Percentiles rank a stretch among this genome's conserved stretches.
These are phyloP conservation scores for Cyberlindnera misumaiensis DNA, from an alignment of 805 yeast species.

Conservation along the genomic window DNA sequence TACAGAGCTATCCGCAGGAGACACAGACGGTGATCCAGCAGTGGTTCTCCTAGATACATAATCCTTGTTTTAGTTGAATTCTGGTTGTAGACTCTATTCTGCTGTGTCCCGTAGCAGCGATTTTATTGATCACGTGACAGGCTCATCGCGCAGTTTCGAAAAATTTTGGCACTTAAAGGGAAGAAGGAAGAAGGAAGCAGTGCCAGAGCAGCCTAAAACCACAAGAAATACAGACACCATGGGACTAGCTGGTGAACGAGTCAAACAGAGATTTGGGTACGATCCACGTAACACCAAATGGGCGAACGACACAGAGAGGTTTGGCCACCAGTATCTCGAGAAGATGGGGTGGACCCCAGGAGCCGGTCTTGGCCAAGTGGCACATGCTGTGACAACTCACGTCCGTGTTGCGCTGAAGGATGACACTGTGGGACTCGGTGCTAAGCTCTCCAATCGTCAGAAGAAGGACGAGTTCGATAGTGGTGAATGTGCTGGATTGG, in stretches of 20 bases:
- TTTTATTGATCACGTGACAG: background rate
- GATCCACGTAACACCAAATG: slow-evolving; percentile 94
- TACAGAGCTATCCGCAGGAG: slow-evolving; percentile 57
- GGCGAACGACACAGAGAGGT: slow-evolving; percentile 79
- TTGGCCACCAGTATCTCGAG: slow-evolving; percentile 81
- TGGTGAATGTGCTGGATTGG: slow-evolving; percentile 86
- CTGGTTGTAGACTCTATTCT: background rate
- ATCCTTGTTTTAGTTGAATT: background rate
- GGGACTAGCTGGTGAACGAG: slow-evolving; percentile 80
- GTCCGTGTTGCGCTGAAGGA: slow-evolving; percentile 78
- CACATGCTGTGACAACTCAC: slow-evolving; percentile 68
- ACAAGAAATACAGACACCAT: slow-evolving; percentile 29
- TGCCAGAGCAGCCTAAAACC: background rate
- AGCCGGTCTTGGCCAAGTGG: slow-evolving; percentile 68
- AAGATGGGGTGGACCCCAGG: slow-evolving; percentile 93
- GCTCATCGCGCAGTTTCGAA: slow-evolving; percentile 2
- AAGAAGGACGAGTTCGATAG: slow-evolving; percentile 65
- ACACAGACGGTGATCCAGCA: slow-evolving; percentile 53
- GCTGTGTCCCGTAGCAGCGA: no score
- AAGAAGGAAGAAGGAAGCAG: background rate
- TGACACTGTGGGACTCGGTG: slow-evolving; percentile 86
- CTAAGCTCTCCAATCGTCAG: slow-evolving; percentile 53
- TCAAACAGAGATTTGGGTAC: slow-evolving; percentile 76
- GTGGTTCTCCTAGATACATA: slow-evolving; percentile 37
- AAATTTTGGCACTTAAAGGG: slow-evolving; percentile 3